A percentile compares a stretch with the other conserved stretches of the same genome.
Conservation (phyloP, 148 eudicot species). For the Rheum nobile region DNA sequence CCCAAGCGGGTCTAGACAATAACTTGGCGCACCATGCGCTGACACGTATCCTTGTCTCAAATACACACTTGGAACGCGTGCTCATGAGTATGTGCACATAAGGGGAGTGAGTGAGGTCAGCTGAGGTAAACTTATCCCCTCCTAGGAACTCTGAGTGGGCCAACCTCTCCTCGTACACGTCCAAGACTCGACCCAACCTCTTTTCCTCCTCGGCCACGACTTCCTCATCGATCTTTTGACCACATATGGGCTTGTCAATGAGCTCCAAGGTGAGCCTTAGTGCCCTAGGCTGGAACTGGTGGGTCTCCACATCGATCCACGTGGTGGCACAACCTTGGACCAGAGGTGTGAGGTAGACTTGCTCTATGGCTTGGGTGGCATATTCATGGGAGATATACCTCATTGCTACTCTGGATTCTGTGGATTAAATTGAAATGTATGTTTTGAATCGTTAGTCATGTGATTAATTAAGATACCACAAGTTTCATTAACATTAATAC, state of each 20-base stretch:
- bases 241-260: background rate
- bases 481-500: too few species aligned
- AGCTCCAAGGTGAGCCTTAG: background rate
- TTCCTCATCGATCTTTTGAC: background rate
- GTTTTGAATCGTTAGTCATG: too few species aligned
- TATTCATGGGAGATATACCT: constrained; percentile 9
- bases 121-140: constrained; percentile 26
- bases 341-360: constrained; percentile 1
- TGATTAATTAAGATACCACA: background rate
- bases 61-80: constrained; percentile 12
- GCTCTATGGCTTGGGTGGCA: background rate
- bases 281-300: constrained; percentile 8
- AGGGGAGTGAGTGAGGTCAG: constrained; percentile 21
- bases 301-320: constrained; percentile 13
- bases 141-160: constrained; percentile 13
- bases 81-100: constrained; percentile 12
- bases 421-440: background rate
- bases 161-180: constrained; percentile 25
- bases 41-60: constrained; percentile 11
- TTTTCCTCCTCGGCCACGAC: constrained; percentile 8
- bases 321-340: background rate
- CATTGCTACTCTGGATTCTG: constrained; percentile 12
- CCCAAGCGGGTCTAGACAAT: constrained; percentile 18
- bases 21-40: constrained; percentile 14
- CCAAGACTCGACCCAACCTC: constrained; percentile 16